Evolutionary conservation across 2,329 filamentous ascomycete genomes (phyloP).

Genomic region (Trichoderma lentiforme): DNA sequence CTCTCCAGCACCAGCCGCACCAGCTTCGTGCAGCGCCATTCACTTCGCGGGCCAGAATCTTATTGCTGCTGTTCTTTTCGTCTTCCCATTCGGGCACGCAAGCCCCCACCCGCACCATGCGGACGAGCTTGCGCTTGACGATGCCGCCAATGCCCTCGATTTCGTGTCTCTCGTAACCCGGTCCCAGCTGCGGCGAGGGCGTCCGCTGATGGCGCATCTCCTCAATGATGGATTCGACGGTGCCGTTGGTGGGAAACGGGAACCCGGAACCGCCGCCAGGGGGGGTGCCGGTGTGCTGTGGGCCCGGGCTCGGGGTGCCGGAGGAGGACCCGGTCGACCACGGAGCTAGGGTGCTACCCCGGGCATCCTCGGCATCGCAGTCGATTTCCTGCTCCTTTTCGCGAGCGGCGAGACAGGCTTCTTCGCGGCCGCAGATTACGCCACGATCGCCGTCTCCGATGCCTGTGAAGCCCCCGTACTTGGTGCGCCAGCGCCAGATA

Average conservation of each 20-base stretch:
- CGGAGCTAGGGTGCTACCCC: constrained; percentile 37
- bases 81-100: constrained; percentile 85
- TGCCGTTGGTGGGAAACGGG: constrained; percentile 20
- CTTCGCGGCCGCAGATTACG: constrained; percentile 79
- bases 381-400: constrained; percentile 82
- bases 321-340: constrained; percentile 23
- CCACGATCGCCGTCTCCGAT: constrained; percentile 86
- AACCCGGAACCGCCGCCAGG: constrained; percentile 21
- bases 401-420: constrained; percentile 70
- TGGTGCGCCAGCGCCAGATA: constrained; percentile 86
- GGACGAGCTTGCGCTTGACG: constrained; percentile 84
- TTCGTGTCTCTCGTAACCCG: constrained; percentile 82
- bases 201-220: constrained; percentile 39
- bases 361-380: constrained; percentile 74
- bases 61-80: constrained; percentile 55
- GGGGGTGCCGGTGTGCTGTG: constrained; percentile 22
- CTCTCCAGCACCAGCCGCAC: constrained; percentile 88
- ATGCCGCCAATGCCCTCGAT: constrained; percentile 87
- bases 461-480: constrained; percentile 80
- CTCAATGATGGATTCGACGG: constrained; percentile 29
- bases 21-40: constrained; percentile 69
- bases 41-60: constrained; percentile 68
- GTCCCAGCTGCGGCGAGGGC: constrained; percentile 52
- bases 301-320: constrained; percentile 15
- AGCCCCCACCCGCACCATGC: constrained; percentile 75